Evolutionary conservation across 495 filamentous ascomycete genomes (phyloP).

Genomic region (Aspergillus panamensis): DNA sequence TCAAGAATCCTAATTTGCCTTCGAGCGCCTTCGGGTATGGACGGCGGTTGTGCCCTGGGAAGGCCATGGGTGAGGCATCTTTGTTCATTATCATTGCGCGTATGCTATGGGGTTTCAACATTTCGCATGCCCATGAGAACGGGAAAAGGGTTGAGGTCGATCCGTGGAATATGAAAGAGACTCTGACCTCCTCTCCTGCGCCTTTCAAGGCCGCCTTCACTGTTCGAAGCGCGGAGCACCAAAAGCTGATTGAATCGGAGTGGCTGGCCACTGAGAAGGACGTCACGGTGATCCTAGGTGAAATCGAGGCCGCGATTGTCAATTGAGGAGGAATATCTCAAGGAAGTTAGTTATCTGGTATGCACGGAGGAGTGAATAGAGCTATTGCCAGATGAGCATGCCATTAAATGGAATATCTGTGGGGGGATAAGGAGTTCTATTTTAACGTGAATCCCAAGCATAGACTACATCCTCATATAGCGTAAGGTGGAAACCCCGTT

Average conservation of each 20-base stretch:
- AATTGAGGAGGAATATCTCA: too few relatives aligned
- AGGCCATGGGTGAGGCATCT: neutral
- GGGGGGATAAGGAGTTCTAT: too few relatives aligned
- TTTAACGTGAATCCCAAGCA: too few relatives aligned
- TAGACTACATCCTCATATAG: too few relatives aligned
- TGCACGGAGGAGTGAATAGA: too few relatives aligned
- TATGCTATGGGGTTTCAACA: constrained; percentile 1
- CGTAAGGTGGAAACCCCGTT: too few relatives aligned
- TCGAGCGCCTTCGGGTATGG: neutral
- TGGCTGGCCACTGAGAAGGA: neutral
- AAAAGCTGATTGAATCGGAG: constrained; percentile 21
- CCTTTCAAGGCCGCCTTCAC: neutral
- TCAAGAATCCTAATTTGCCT: neutral
- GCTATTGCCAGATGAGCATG: too few relatives aligned
- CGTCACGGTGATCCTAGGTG: neutral
- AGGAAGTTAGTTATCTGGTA: too few relatives aligned
- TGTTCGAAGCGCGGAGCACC: neutral
- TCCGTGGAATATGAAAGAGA: neutral
- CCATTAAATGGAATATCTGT: too few relatives aligned
- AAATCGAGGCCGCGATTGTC: too few relatives aligned
- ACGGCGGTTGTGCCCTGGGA: neutral
- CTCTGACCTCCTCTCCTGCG: neutral
- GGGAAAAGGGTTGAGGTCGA: neutral
- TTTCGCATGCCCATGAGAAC: neutral
- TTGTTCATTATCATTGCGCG: neutral